phyloP scores from a whole-genome alignment of 805 yeast genomes.

The Middelhovenomyces tepae region DNA sequence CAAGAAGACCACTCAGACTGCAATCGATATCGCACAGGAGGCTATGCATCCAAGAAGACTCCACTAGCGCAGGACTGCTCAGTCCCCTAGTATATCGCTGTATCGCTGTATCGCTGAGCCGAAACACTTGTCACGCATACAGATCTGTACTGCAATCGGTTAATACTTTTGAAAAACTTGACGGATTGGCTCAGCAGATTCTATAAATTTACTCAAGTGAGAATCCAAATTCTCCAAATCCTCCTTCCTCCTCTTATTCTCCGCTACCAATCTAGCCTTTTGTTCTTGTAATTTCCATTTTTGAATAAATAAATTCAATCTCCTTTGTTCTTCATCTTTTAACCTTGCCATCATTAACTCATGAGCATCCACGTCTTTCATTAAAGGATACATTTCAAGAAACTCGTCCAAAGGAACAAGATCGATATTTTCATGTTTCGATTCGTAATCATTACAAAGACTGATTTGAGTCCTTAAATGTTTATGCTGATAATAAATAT shows the following conservation, averaged over 20 bases:
- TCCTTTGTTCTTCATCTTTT: conserved; percentile 18
- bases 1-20: conserved; percentile 1
- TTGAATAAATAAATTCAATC: conserved; percentile 17
- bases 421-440: conserved; percentile 15
- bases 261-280: conserved; percentile 11
- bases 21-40: conserved; percentile 2
- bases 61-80: conserved; percentile 5
- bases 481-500: conserved; percentile 20
- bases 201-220: conserved; percentile 3
- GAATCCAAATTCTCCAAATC: conserved; percentile 12
- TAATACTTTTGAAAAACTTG: conserved; percentile 4
- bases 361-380: conserved; percentile 10
- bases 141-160: conserved; percentile 1
- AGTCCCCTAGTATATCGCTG: conserved; percentile 4
- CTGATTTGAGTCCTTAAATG: conserved; percentile 18
- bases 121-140: conserved; percentile 5
- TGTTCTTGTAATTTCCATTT: conserved; percentile 14
- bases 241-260: conserved; percentile 12
- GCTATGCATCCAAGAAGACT: conserved; percentile 7
- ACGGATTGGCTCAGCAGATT: conserved; percentile 6
- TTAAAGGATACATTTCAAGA: conserved; percentile 14
- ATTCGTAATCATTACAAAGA: conserved; percentile 10
- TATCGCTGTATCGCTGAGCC: conserved; percentile 4
- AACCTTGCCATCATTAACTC: conserved; percentile 18
- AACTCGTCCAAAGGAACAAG: conserved; percentile 17